A percentile compares a stretch with the other conserved stretches of the same genome.
Conservation (phyloP, 345 rosid genomes). For the Cardiospermum halicacabum region DNA sequence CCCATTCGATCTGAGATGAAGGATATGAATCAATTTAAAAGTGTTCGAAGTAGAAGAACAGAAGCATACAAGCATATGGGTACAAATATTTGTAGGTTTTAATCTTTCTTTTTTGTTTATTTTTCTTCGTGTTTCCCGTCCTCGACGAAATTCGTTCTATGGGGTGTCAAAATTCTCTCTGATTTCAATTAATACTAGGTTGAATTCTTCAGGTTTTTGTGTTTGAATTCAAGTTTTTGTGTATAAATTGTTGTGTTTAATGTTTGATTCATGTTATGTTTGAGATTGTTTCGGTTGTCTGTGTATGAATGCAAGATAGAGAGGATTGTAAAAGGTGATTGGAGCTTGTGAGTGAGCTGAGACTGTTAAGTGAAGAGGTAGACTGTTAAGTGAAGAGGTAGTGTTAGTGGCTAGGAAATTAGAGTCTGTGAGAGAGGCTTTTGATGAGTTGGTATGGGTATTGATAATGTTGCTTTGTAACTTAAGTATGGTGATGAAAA, state of each 20-base stretch:
- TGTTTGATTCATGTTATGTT: background rate
- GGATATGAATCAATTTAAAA: no score
- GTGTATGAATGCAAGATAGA: slow-evolving; percentile 21
- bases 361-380: no score
- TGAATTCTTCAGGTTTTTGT: background rate
- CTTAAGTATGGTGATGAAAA: slow-evolving; percentile 53
- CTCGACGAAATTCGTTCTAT: background rate
- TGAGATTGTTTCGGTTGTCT: background rate
- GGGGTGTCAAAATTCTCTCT: background rate
- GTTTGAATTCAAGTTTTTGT: background rate
- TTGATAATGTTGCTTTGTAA: slow-evolving; percentile 46
- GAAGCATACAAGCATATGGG: slow-evolving; percentile 9
- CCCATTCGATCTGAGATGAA: no score
- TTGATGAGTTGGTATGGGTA: slow-evolving; percentile 30
- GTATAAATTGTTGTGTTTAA: background rate
- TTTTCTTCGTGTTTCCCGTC: slow-evolving; percentile 15
- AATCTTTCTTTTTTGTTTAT: background rate
- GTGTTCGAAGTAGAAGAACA: background rate
- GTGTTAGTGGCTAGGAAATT: slow-evolving; percentile 29
- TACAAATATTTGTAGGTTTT: background rate
- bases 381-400: slow-evolving; percentile 33
- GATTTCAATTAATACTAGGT: slow-evolving; percentile 1
- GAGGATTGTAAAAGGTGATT: slow-evolving; percentile 28
- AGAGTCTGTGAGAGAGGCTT: slow-evolving; percentile 29
- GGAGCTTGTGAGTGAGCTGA: slow-evolving; percentile 32